Conservation (phyloP, 352 stramenopile genomes). For the Pseudoperonospora humuli region DNA sequence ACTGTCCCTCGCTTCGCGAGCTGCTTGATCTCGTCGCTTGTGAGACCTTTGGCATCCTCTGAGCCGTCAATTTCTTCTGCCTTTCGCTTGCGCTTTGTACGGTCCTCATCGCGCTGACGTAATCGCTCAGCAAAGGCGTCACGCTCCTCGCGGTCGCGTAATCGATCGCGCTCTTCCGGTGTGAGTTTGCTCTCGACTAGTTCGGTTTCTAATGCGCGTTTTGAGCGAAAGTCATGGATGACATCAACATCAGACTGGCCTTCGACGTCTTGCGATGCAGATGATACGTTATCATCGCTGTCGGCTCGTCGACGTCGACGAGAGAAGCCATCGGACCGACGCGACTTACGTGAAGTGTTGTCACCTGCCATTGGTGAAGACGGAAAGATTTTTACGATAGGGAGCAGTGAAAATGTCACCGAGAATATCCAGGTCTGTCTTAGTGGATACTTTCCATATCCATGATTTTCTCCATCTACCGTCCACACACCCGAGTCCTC, state of each 20-base stretch:
- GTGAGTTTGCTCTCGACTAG: conserved; percentile 17
- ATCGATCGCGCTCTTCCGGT: conserved; percentile 41
- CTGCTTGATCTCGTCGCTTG: conserved; percentile 72
- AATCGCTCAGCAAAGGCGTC: conserved; percentile 79
- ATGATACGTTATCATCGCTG: conserved; percentile 4
- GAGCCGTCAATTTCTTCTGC: conserved; percentile 26
- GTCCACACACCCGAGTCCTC: too few species aligned
- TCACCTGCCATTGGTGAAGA: conserved; percentile 16
- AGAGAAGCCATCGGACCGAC: conserved; percentile 30
- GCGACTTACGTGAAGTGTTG: conserved; percentile 1
- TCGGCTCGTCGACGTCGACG: conserved; percentile 21
- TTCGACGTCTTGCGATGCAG: conserved; percentile 1
- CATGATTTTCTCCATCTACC: too few species aligned
- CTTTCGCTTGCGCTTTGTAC: conserved; percentile 53
- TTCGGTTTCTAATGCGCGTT: conserved; percentile 23
- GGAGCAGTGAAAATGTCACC: too few species aligned
- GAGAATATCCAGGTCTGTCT: background rate
- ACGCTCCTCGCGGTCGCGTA: conserved; percentile 58
- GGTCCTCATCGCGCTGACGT: conserved; percentile 66
- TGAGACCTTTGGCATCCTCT: conserved; percentile 33
- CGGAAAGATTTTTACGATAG: too few species aligned
- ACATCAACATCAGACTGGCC: conserved; percentile 25
- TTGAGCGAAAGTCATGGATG: conserved; percentile 38
- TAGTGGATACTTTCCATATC: too few species aligned
- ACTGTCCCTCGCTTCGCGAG: conserved; percentile 74